Evolutionary conservation across 2,329 filamentous ascomycete species (phyloP).

Genomic region (Penicillium decumbens): DNA sequence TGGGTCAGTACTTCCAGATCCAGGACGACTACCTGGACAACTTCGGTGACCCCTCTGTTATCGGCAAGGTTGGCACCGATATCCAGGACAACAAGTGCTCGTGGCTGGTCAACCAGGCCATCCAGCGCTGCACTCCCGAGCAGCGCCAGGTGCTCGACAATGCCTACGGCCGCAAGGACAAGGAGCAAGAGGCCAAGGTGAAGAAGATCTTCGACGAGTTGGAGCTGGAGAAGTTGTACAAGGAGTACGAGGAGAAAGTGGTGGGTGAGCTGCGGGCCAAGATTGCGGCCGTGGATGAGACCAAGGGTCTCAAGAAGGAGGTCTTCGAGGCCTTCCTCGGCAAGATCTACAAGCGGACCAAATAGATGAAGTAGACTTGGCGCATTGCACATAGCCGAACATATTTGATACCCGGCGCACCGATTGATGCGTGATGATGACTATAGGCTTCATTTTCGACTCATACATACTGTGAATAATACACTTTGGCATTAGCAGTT

Average conservation of each 20-base stretch:
- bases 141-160: slow-evolving; percentile 84
- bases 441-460: background rate
- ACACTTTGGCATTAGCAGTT: background rate
- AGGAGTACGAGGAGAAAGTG: slow-evolving; percentile 82
- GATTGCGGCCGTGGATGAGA: slow-evolving; percentile 80
- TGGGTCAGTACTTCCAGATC: slow-evolving; percentile 98
- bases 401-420: slow-evolving; percentile 12
- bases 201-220: slow-evolving; percentile 88
- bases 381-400: background rate
- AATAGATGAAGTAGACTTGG: slow-evolving; percentile 52
- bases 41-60: slow-evolving; percentile 84
- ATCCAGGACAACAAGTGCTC: slow-evolving; percentile 99
- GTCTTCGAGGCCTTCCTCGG: slow-evolving; percentile 84
- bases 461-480: background rate
- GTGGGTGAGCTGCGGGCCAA: slow-evolving; percentile 70
- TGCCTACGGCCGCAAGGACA: slow-evolving; percentile 92
- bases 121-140: slow-evolving; percentile 72
- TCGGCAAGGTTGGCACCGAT: slow-evolving; percentile 98
- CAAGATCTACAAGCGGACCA: slow-evolving; percentile 98
- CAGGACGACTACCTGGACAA: slow-evolving; percentile 99
- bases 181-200: slow-evolving; percentile 72
- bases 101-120: slow-evolving; percentile 93
- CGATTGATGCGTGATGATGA: slow-evolving; percentile 6
- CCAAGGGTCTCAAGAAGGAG: slow-evolving; percentile 78
- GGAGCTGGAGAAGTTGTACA: slow-evolving; percentile 74